Evolutionary conservation across 1,284 basidiomycete species (phyloP).

Genomic region (Ustilago trichophora): DNA sequence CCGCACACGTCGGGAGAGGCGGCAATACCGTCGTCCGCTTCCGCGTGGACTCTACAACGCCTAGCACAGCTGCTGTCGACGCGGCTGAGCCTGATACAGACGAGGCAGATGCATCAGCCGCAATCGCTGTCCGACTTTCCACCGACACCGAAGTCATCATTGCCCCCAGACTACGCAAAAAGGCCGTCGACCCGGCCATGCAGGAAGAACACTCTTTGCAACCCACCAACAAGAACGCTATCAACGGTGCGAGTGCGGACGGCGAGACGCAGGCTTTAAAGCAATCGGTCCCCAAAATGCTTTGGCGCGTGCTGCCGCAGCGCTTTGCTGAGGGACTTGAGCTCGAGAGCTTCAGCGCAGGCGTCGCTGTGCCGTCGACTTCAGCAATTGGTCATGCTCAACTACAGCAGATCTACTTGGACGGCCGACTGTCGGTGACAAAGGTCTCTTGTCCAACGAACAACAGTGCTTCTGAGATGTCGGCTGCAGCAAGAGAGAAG

Average conservation of each 20-base stretch:
- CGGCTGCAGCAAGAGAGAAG: constrained; percentile 24
- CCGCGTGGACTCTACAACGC: constrained; percentile 74
- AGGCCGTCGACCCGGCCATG: constrained; percentile 15
- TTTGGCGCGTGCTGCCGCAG: constrained; percentile 43
- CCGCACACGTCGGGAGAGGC: constrained; percentile 90
- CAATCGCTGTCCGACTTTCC: constrained; percentile 74
- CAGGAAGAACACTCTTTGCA: constrained; percentile 39
- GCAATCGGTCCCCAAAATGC: constrained; percentile 32
- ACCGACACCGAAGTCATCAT: constrained; percentile 92
- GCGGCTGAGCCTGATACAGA: constrained; percentile 19
- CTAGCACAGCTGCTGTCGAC: constrained; percentile 17
- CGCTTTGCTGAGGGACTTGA: constrained; percentile 24
- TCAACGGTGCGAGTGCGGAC: constrained; percentile 1
- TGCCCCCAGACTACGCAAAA: constrained; percentile 72
- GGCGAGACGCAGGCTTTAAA: constrained; percentile 3
- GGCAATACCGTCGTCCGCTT: constrained; percentile 86
- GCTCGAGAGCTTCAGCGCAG: background rate
- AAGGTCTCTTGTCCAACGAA: constrained; percentile 49
- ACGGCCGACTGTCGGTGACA: constrained; percentile 48
- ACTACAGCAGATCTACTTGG: constrained; percentile 34
- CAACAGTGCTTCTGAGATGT: constrained; percentile 36
- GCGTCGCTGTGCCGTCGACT: constrained; percentile 24
- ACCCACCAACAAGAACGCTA: constrained; percentile 7
- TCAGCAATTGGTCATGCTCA: constrained; percentile 5
- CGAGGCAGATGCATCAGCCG: too few relatives aligned